phyloP scores from a whole-genome alignment of 2,329 filamentous ascomycete genomes.

The Neopestalotiopsis sp. region DNA sequence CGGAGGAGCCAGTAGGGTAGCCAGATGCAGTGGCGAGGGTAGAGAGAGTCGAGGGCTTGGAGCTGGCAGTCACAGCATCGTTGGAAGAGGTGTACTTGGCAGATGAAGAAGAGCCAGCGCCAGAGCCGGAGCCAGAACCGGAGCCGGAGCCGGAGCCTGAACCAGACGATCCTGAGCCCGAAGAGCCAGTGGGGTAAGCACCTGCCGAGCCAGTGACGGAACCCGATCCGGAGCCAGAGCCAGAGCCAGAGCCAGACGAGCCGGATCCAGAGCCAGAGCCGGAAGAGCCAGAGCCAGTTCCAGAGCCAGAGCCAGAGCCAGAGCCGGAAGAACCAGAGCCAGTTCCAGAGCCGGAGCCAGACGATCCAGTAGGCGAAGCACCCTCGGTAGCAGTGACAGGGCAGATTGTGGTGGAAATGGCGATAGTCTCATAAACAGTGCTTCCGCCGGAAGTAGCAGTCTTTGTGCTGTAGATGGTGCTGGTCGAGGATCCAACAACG shows the following conservation, averaged over 20 bases:
- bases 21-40: slow-evolving; percentile 8
- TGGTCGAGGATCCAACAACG: background rate
- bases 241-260: background rate
- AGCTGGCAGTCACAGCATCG: background rate
- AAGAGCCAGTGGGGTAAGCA: background rate
- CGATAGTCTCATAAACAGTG: slow-evolving; percentile 45
- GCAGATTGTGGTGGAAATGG: slow-evolving; percentile 51
- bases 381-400: slow-evolving; percentile 38
- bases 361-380: background rate
- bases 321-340: background rate
- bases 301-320: background rate
- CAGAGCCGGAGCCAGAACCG: slow-evolving; percentile 5
- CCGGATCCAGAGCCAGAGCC: background rate
- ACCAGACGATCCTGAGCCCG: background rate
- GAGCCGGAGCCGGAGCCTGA: slow-evolving; percentile 4
- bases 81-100: background rate
- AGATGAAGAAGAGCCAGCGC: background rate
- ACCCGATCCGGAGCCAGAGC: background rate
- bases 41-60: background rate
- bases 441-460: slow-evolving; percentile 46
- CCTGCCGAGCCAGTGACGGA: background rate
- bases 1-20: background rate
- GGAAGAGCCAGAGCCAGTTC: background rate
- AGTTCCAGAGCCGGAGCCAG: slow-evolving; percentile 39
- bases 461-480: slow-evolving; percentile 29